These are phyloP conservation scores for Cucurbita pepo DNA, from an alignment of 306 rosid species.

Conservation along the genomic window DNA sequence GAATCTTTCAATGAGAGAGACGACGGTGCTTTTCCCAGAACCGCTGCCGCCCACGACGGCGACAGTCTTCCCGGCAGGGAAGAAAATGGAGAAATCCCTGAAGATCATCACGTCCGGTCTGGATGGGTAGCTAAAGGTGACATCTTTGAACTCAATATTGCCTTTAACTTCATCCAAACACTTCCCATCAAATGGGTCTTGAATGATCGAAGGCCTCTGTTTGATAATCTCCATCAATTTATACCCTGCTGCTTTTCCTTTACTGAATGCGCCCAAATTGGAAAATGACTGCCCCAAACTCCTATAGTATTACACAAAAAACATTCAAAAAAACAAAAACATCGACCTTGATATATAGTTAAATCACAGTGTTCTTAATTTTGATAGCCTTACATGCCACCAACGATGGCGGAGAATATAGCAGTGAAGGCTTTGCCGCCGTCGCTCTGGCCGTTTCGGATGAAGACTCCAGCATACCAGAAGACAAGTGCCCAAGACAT, in stretches of 20 bases:
- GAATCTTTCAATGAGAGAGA: slow-evolving; percentile 87
- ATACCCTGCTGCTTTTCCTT: slow-evolving; percentile 92
- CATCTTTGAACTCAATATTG: slow-evolving; percentile 76
- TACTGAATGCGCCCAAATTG: slow-evolving; percentile 90
- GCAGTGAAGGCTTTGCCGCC: slow-evolving; percentile 98
- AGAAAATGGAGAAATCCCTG: slow-evolving; percentile 65
- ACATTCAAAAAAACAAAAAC: not conserved
- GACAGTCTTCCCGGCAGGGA: slow-evolving; percentile 86
- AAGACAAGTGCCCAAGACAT: slow-evolving; percentile 99
- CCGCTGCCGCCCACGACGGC: slow-evolving; percentile 99
- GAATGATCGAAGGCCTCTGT: slow-evolving; percentile 69
- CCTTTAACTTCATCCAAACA: slow-evolving; percentile 61
- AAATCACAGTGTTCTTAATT: not conserved
- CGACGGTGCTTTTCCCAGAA: slow-evolving; percentile 95
- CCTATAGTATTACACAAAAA: slow-evolving; percentile 26
- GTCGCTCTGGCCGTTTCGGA: slow-evolving; percentile 83
- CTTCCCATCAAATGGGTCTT: slow-evolving; percentile 59
- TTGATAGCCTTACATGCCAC: slow-evolving; percentile 69
- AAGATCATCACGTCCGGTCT: slow-evolving; percentile 82
- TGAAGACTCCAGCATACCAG: slow-evolving; percentile 97
- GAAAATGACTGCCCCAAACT: slow-evolving; percentile 99
- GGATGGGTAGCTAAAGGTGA: slow-evolving; percentile 86
- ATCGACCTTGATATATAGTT: not conserved
- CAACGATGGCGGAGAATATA: slow-evolving; percentile 94
- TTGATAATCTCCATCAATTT: slow-evolving; percentile 88